Evolutionary conservation across 169 alveolate genomes (phyloP).

Genomic region (Eimeria necatrix): DNA sequence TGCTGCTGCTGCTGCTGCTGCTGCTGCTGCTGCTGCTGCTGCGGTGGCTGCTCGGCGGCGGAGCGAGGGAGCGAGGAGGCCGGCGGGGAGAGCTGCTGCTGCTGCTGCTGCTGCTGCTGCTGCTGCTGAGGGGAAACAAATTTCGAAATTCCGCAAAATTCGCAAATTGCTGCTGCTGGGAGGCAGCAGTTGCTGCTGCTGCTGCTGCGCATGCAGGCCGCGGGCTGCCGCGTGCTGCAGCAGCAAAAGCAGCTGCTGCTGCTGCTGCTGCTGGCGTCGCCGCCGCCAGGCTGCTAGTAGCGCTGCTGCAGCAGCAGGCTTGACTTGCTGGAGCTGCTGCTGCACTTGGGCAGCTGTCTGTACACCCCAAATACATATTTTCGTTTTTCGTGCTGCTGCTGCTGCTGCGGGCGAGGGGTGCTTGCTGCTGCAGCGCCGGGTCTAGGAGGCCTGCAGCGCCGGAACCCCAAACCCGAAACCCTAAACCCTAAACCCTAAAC

Average conservation of each 20-base stretch:
- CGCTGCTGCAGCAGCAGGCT: constrained; percentile 2
- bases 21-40: no score
- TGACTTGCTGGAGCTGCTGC: not conserved
- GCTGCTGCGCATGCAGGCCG: not conserved
- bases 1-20: not conserved
- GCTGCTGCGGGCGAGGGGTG: no score
- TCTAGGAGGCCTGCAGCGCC: no score
- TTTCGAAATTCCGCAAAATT: not conserved
- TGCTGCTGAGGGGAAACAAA: not conserved
- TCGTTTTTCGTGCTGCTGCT: no score
- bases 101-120: not conserved
- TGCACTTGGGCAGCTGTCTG: not conserved
- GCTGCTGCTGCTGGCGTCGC: not conserved
- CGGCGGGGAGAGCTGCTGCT: no score
- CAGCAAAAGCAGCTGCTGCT: constrained; percentile 16
- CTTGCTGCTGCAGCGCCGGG: no score
- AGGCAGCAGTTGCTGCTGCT: constrained; percentile 17
- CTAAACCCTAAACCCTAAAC: constrained; percentile 18
- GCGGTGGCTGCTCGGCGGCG: no score
- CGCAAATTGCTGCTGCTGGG: not conserved
- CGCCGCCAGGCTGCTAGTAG: constrained; percentile 35
- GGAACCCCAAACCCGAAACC: not conserved
- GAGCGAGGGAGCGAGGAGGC: no score
- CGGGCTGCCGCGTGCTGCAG: not conserved
- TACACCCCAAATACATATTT: not conserved